Evolutionary conservation across 371 early-diverging fungal genomes (phyloP), one percentile per base, ranked within the genome.

Genomic region (Rhizomucor miehei): DNA sequence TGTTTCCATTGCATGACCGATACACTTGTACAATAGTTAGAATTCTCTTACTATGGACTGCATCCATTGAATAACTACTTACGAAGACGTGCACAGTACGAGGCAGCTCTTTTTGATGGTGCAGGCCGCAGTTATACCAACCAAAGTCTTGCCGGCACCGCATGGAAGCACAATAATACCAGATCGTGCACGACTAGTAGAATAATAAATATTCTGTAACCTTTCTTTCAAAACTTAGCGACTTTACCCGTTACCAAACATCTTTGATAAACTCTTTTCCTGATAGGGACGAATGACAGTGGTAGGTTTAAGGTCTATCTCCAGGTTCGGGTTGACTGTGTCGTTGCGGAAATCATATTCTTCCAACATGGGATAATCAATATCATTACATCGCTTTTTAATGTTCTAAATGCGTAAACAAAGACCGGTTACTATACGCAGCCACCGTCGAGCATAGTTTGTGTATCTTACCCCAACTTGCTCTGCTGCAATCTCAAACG

Each of bases 101-200:
- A 99, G 73, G 11, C 88, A 86, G 57, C 93, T 92, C 74, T 98
- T 98, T 70, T 96, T 97, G 62, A 99, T 91, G 0, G 99, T 99
- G 68, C 95, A 97, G 0, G 99, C 95, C 0, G 99, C 99, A 8
- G 99, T 99, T 49, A 99, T 98, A 5, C 99, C 99, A 0, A 99
- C 99, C 37, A 99, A 80, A 1, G 99, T 99, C 73, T 99, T 99
- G 44, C 99, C 99, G 13, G 98, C 96, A 44, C 99, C 99, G 67
- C 99, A 99, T 0, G 99, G 99, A 54, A 99, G 75, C 53, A 99
- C 99, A 69, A 99, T 99, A 61, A 99, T 98, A n/a, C 99, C 99
- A 19, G 94, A 94, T 44, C 99, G 74, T 14, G 99, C 99, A 52
- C 99, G 84, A 4, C 95, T 71, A 63, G 2, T 40, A 14, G n/a